Percentiles rank a stretch among this genome's conserved stretches.
These are phyloP conservation scores for Biscogniauxia marginata DNA, from an alignment of 2,329 filamentous ascomycete genomes.

Conservation along the genomic window DNA sequence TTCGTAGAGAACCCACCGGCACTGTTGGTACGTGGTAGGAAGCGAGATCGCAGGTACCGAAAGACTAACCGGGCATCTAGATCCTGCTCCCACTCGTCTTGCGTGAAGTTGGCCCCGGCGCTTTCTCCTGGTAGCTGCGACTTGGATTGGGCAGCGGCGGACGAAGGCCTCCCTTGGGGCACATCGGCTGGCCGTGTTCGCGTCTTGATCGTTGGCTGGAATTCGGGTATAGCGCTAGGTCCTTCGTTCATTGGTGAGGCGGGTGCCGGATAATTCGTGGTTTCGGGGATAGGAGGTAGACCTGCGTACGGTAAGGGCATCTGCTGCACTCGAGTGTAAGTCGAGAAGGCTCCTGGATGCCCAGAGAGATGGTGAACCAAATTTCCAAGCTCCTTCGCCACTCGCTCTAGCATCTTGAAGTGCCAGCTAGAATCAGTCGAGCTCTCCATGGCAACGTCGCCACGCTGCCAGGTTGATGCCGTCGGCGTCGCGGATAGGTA, in stretches of 20 bases:
- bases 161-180: constrained; percentile 27
- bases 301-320: constrained; percentile 74
- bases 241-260: constrained; percentile 48
- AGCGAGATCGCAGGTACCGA: constrained; percentile 76
- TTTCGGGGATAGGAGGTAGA: constrained; percentile 63
- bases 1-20: constrained; percentile 44
- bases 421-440: constrained; percentile 62
- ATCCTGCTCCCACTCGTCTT: constrained; percentile 92
- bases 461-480: constrained; percentile 35
- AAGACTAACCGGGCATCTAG: constrained; percentile 91
- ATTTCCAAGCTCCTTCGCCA: constrained; percentile 82
- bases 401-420: constrained; percentile 73
- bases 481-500: constrained; percentile 48
- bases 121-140: constrained; percentile 20
- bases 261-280: constrained; percentile 34
- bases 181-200: constrained; percentile 38
- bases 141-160: constrained; percentile 13
- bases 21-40: constrained; percentile 53
- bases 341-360: constrained; percentile 85
- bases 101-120: constrained; percentile 43
- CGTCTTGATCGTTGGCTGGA: constrained; percentile 47
- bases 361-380: constrained; percentile 81
- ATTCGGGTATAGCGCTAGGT: constrained; percentile 44
- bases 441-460: constrained; percentile 30
- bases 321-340: constrained; percentile 67